Percentiles rank a stretch among this genome's conserved stretches.
phyloP scores from a whole-genome alignment of 2,329 filamentous ascomycete genomes.

The Onygenales sp. region DNA sequence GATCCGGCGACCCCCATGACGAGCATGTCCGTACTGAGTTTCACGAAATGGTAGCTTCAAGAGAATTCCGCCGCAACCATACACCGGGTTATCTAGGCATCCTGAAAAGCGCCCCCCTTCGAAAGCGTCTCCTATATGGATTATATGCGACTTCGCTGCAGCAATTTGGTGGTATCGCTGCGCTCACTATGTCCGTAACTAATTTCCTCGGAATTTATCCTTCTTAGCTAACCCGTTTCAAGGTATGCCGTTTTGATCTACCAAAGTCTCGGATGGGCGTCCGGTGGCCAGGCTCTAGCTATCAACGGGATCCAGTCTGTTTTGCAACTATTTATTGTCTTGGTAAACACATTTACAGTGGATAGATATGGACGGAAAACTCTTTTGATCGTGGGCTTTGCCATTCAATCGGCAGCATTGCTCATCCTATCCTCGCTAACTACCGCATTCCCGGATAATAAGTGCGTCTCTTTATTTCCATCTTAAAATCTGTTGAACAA shows the following conservation, averaged over 20 bases:
- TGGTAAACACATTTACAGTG: conserved; percentile 33
- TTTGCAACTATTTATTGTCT: conserved; percentile 29
- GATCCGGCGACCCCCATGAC: conserved; percentile 20
- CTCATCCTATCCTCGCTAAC: conserved; percentile 30
- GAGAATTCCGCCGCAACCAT: conserved; percentile 24
- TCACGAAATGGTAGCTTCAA: conserved; percentile 27
- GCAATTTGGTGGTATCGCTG: conserved; percentile 24
- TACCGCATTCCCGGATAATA: conserved; percentile 28
- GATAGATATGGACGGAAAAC: conserved; percentile 25
- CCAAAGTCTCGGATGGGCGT: conserved; percentile 28
- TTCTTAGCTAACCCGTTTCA: not conserved
- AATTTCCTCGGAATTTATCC: not conserved
- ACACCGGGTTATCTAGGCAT: conserved; percentile 25
- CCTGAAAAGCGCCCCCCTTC: conserved; percentile 22
- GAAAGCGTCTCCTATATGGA: conserved; percentile 30
- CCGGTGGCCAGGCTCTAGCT: conserved; percentile 25
- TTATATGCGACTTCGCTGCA: conserved; percentile 26
- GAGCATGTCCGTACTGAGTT: conserved; percentile 26
- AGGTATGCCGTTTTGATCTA: conserved; percentile 21
- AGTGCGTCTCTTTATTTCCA: too few species aligned
- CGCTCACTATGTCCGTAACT: conserved; percentile 30
- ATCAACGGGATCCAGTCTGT: conserved; percentile 32
- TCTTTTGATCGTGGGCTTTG: conserved; percentile 27
- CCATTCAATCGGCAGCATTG: conserved; percentile 28
- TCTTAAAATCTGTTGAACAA: too few species aligned